phyloP scores from a whole-genome alignment of 768 basidiomycete genomes.

The Boletus subcaerulescens region DNA sequence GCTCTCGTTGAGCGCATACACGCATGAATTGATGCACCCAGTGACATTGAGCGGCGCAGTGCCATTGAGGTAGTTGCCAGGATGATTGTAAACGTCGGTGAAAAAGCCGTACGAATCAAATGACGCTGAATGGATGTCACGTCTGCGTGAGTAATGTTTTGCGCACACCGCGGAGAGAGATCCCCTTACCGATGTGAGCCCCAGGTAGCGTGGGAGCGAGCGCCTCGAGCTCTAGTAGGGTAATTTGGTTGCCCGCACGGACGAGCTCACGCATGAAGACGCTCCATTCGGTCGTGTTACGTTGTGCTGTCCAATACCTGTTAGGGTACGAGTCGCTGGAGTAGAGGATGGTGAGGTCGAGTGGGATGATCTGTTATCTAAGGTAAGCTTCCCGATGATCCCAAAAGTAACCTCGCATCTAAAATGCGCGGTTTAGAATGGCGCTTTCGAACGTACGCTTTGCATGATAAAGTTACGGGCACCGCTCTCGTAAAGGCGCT shows the following conservation, averaged over 20 bases:
- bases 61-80: conserved; percentile 53
- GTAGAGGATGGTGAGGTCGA: conserved; percentile 49
- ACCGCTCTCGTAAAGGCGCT: conserved; percentile 51
- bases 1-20: conserved; percentile 30
- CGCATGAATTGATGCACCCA: conserved; percentile 47
- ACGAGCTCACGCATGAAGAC: conserved; percentile 53
- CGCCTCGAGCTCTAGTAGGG: conserved; percentile 47
- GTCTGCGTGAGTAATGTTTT: too few relatives aligned
- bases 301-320: conserved; percentile 46
- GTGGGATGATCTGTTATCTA: conserved; percentile 51
- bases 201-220: conserved; percentile 47
- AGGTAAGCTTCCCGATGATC: background rate
- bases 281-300: conserved; percentile 59
- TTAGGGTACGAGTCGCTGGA: conserved; percentile 45
- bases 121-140: conserved; percentile 35
- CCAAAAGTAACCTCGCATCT: too few relatives aligned
- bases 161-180: too few relatives aligned
- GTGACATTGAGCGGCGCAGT: conserved; percentile 61
- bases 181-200: conserved; percentile 52
- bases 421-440: too few relatives aligned
- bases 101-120: conserved; percentile 65
- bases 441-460: conserved; percentile 42
- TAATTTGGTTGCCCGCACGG: conserved; percentile 49
- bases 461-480: conserved; percentile 69
- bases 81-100: conserved; percentile 38